These are phyloP conservation scores for Cenchrus fungigraminus DNA, from an alignment of 176 grass and related monocot genomes.

Conservation along the genomic window DNA sequence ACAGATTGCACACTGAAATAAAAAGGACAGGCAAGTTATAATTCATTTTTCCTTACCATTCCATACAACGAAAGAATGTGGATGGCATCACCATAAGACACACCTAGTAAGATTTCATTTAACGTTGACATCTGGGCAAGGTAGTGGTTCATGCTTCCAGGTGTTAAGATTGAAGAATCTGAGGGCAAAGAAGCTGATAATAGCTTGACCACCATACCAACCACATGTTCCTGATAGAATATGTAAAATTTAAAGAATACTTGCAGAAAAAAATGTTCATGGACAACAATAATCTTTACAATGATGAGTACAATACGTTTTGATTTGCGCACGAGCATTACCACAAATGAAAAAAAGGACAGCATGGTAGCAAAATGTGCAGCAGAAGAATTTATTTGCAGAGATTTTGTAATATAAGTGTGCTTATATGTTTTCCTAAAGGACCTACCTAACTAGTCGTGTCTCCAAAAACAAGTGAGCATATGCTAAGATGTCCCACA, in stretches of 20 bases:
- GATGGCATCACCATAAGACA: constrained; percentile 75
- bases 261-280: constrained; percentile 4
- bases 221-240: constrained; percentile 83
- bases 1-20: constrained; percentile 17
- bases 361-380: constrained; percentile 13
- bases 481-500: neutral
- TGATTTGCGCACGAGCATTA: neutral
- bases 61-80: constrained; percentile 97
- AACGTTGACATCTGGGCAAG: constrained; percentile 80
- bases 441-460: neutral
- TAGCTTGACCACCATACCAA: constrained; percentile 70
- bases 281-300: constrained; percentile 4
- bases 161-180: constrained; percentile 66
- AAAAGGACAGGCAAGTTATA: neutral
- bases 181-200: constrained; percentile 71
- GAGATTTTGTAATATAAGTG: neutral
- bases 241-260: constrained; percentile 33
- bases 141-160: constrained; percentile 67
- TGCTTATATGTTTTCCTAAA: neutral
- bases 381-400: neutral
- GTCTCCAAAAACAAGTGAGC: neutral
- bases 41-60: constrained; percentile 62
- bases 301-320: neutral
- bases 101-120: constrained; percentile 73
- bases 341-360: neutral